These are phyloP conservation scores for Pythium utonaiense DNA, from an alignment of 352 stramenopile species.

Conservation along the genomic window DNA sequence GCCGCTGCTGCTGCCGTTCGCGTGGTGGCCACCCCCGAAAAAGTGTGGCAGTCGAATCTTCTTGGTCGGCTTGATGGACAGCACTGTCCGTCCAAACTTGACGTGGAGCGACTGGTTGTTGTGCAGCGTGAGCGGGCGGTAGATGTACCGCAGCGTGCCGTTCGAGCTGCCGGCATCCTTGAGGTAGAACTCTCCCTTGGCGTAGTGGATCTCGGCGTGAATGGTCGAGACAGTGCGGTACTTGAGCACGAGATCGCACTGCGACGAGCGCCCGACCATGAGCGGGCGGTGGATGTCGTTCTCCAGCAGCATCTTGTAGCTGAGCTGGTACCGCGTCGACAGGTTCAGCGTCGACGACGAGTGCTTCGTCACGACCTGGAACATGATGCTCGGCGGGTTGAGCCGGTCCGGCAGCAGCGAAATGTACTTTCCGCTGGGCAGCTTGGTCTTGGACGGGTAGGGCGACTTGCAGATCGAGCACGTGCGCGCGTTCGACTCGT, in stretches of 20 bases:
- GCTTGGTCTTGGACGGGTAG: constrained; percentile 77
- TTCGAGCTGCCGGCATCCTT: constrained; percentile 94
- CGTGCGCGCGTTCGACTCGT: constrained; percentile 80
- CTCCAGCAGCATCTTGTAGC: constrained; percentile 91
- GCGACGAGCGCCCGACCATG: constrained; percentile 91
- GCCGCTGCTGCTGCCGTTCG: constrained; percentile 37
- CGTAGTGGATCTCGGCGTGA: constrained; percentile 92
- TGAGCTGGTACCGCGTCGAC: constrained; percentile 84
- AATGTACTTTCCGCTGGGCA: constrained; percentile 68
- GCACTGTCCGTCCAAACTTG: constrained; percentile 82
- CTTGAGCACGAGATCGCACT: constrained; percentile 93
- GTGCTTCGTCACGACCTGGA: constrained; percentile 86
- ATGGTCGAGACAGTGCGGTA: constrained; percentile 94
- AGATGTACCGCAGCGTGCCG: constrained; percentile 93
- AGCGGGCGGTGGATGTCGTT: constrained; percentile 89
- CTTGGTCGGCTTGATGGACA: constrained; percentile 88
- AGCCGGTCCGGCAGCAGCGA: constrained; percentile 73
- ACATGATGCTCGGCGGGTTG: constrained; percentile 81
- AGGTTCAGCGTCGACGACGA: constrained; percentile 80
- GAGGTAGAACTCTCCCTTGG: constrained; percentile 93
- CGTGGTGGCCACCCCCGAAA: constrained; percentile 50
- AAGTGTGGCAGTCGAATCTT: constrained; percentile 86
- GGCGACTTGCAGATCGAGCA: constrained; percentile 86
- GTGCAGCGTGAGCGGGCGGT: constrained; percentile 88
- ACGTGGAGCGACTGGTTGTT: constrained; percentile 87